These are phyloP conservation scores for Erigeron philadelphicus DNA, from an alignment of 140 eudicot species.

Conservation along the genomic window DNA sequence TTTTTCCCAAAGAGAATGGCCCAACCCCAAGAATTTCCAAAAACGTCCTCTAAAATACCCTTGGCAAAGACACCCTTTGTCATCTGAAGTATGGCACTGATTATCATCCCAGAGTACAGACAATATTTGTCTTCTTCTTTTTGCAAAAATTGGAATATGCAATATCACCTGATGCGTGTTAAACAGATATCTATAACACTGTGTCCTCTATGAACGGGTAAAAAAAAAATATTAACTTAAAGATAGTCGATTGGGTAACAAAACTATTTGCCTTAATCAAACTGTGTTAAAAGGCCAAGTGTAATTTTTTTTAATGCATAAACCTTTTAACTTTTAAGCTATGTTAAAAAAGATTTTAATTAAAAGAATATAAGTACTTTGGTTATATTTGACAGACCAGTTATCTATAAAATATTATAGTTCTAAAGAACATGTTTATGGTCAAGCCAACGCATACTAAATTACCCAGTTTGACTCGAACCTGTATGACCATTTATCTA, in stretches of 20 bases:
- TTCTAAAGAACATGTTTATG: not conserved
- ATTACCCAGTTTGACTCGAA: not conserved
- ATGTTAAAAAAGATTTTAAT: not conserved
- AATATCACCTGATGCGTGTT: no score
- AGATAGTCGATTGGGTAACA: not conserved
- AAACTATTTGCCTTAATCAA: not conserved
- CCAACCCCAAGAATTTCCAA: no score
- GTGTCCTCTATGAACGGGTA: no score
- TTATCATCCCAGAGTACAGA: no score
- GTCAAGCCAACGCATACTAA: slow-evolving; percentile 6
- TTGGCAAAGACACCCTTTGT: no score
- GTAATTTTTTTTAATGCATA: not conserved
- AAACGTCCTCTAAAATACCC: no score
- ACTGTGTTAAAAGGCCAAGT: not conserved
- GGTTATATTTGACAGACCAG: not conserved
- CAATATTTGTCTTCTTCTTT: no score
- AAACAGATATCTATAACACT: no score
- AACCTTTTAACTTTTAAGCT: not conserved
- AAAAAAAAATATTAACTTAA: no score
- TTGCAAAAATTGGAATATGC: no score
- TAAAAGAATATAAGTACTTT: not conserved
- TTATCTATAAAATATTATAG: not conserved
- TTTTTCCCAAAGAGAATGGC: no score
- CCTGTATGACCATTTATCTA: slow-evolving; percentile 4
- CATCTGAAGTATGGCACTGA: no score